Evolutionary conservation across 2,329 filamentous ascomycete species (phyloP).

Genomic region (Clarireedia monteithiana): DNA sequence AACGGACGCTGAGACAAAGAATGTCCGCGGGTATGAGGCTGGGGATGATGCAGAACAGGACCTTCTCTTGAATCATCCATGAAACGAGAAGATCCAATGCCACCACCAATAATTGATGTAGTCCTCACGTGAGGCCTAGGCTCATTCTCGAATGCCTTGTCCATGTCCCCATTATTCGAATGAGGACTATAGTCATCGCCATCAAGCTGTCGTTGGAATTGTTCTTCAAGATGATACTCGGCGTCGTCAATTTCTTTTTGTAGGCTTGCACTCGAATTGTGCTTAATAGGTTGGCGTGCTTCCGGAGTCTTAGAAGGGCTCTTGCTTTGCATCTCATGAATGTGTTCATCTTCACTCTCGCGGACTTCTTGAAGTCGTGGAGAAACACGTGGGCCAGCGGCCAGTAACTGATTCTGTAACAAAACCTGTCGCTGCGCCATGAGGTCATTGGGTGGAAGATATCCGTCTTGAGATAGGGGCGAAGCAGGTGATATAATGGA

Average conservation of each 20-base stretch:
- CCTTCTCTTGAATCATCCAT: constrained; percentile 42
- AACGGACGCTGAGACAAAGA: constrained; percentile 62
- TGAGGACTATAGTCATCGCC: constrained; percentile 70
- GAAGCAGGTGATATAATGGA: constrained; percentile 57
- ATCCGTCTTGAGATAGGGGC: constrained; percentile 42
- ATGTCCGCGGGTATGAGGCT: constrained; percentile 66
- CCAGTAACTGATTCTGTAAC: constrained; percentile 41
- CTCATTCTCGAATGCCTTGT: constrained; percentile 14
- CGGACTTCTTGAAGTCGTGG: constrained; percentile 62
- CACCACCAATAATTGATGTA: constrained; percentile 17
- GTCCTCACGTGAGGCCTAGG: constrained; percentile 15
- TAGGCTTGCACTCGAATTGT: constrained; percentile 69
- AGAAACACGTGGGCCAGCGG: constrained; percentile 36
- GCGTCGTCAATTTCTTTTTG: constrained; percentile 81
- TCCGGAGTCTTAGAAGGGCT: constrained; percentile 49
- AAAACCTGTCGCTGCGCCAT: constrained; percentile 38
- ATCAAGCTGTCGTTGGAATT: constrained; percentile 70
- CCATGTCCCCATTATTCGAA: constrained; percentile 27
- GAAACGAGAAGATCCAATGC: constrained; percentile 35
- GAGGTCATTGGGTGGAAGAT: constrained; percentile 31
- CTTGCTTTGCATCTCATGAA: constrained; percentile 30
- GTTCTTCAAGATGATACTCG: constrained; percentile 76
- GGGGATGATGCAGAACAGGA: constrained; percentile 60
- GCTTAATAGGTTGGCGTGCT: constrained; percentile 48
- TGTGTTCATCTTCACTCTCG: constrained; percentile 61